These are phyloP conservation scores for Saccharum spontaneum DNA, from an alignment of 176 grass and related monocot species.

Conservation along the genomic window DNA sequence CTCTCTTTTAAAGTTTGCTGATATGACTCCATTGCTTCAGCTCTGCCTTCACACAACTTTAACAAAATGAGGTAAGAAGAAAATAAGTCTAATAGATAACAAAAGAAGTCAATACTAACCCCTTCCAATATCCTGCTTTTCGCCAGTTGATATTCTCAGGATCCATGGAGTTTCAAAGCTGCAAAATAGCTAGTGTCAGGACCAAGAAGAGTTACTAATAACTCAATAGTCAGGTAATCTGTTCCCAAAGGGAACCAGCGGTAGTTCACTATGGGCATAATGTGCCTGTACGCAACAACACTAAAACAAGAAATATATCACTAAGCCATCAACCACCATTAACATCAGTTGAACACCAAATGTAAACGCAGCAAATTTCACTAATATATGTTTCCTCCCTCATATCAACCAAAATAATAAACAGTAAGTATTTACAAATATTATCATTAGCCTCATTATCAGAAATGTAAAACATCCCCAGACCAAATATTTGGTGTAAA, in stretches of 20 bases:
- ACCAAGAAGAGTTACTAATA: constrained; percentile 19
- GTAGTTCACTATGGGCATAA: neutral
- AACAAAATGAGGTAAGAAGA: constrained; percentile 32
- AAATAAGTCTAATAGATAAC: constrained; percentile 6
- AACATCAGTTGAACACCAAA: neutral
- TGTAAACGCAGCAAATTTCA: neutral
- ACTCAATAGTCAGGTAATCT: constrained; percentile 2
- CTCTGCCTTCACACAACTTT: constrained; percentile 54
- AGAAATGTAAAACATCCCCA: constrained; percentile 12
- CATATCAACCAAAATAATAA: constrained; percentile 10
- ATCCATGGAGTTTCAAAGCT: constrained; percentile 78
- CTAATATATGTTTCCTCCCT: neutral
- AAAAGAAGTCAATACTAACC: constrained; percentile 48
- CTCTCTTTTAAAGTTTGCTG: constrained; percentile 58
- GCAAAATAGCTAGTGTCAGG: constrained; percentile 31
- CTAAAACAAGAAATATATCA: neutral
- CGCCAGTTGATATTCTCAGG: constrained; percentile 59
- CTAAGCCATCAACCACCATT: neutral
- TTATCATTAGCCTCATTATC: constrained; percentile 10
- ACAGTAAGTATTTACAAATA: neutral
- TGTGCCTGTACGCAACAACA: neutral
- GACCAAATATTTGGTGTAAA: neutral
- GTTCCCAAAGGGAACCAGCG: neutral
- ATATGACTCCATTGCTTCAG: constrained; percentile 56
- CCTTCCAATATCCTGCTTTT: constrained; percentile 48